Conservation (phyloP, 148 eudicot species). For the Rhododendron griersonianum region DNA sequence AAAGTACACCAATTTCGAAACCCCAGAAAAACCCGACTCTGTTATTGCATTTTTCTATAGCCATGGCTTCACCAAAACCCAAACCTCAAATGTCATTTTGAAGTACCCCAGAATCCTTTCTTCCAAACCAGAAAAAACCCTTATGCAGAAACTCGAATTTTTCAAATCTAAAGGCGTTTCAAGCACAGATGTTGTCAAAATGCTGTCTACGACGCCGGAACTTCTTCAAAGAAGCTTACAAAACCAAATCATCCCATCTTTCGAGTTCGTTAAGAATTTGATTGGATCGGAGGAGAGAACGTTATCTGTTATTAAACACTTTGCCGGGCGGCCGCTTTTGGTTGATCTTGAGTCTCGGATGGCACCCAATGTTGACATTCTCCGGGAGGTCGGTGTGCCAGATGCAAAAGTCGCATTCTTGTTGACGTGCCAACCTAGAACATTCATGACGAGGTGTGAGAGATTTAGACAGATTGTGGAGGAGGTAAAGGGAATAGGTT, state of each 20-base stretch:
- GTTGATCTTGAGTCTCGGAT: not conserved
- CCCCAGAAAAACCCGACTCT: not conserved
- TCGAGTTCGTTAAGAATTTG: not conserved
- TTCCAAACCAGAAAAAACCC: constrained; percentile 3
- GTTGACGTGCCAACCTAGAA: not conserved
- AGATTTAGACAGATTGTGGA: not conserved
- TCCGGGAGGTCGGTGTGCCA: constrained; percentile 11
- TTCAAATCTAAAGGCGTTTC: constrained; percentile 7
- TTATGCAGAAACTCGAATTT: constrained; percentile 12
- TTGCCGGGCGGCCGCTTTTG: not conserved
- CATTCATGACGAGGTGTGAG: not conserved
- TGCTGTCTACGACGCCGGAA: not conserved
- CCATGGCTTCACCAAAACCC: constrained; percentile 9
- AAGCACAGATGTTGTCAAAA: not conserved
- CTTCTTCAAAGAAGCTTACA: not conserved
- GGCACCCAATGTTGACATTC: constrained; percentile 3
- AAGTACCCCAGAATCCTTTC: not conserved
- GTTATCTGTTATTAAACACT: not conserved
- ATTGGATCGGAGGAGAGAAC: not conserved
- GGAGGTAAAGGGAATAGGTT: not conserved
- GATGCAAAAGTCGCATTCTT: not conserved
- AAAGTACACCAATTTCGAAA: not conserved
- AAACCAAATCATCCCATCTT: constrained; percentile 3
- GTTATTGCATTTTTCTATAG: not conserved
- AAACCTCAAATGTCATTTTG: not conserved